phyloP scores from a whole-genome alignment of 202 grass and related monocot species.

The Schoenoplectus tabernaemontani region DNA sequence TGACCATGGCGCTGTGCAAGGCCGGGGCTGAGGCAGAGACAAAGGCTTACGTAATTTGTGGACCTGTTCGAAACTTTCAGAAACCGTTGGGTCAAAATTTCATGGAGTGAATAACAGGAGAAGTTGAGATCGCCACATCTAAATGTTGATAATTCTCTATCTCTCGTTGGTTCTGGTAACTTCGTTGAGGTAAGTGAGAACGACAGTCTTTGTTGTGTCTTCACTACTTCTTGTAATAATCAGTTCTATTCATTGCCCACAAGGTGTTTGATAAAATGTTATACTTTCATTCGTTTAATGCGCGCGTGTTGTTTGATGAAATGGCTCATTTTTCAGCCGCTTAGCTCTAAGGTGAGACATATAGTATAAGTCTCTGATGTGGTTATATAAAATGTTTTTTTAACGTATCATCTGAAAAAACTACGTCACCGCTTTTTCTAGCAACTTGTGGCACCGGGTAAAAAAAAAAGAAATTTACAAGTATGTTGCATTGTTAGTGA shows the following conservation, averaged over 20 bases:
- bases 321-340: background rate
- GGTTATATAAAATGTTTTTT: background rate
- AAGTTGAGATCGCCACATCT: no score
- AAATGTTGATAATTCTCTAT: background rate
- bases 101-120: no score
- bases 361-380: background rate
- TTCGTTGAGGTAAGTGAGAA: no score
- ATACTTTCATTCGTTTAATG: background rate
- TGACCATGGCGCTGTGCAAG: no score
- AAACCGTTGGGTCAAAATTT: no score
- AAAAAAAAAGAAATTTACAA: background rate
- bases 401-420: background rate
- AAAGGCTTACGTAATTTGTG: no score
- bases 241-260: background rate
- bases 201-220: no score
- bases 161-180: background rate
- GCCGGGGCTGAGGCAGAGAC: no score
- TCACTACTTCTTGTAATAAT: background rate
- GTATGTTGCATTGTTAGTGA: no score
- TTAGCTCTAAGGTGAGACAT: background rate
- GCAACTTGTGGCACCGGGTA: background rate
- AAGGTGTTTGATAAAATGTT: background rate
- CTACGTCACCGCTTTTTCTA: background rate
- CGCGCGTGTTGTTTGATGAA: background rate
- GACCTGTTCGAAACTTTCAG: no score